phyloP scores from a whole-genome alignment of 768 basidiomycete genomes.

The Leccinum ochraceum region DNA sequence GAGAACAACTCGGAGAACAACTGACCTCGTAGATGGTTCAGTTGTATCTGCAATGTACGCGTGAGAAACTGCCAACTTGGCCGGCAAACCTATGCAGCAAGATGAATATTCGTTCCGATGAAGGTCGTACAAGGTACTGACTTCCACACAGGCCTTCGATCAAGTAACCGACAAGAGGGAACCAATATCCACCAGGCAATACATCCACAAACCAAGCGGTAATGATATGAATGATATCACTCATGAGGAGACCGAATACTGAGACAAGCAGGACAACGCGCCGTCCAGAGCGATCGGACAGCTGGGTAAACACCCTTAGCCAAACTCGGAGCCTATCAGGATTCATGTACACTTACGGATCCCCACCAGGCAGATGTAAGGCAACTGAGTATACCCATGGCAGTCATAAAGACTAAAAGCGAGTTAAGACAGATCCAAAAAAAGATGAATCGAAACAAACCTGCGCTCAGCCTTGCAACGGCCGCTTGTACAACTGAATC shows the following conservation, averaged over 20 bases:
- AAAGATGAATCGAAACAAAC: slow-evolving; percentile 37
- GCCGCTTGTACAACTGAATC: slow-evolving; percentile 77
- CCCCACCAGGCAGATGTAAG: slow-evolving; percentile 89
- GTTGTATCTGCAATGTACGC: slow-evolving; percentile 74
- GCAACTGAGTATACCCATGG: slow-evolving; percentile 72
- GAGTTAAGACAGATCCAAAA: slow-evolving; percentile 3
- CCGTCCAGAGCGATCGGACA: slow-evolving; percentile 79
- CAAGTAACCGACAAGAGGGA: slow-evolving; percentile 63
- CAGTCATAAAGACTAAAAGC: slow-evolving; percentile 56
- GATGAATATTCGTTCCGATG: slow-evolving; percentile 6
- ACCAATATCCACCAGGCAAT: slow-evolving; percentile 83
- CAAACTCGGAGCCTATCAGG: neutral
- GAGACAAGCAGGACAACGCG: slow-evolving; percentile 62
- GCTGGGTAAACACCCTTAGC: slow-evolving; percentile 36
- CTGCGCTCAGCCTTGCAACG: slow-evolving; percentile 63
- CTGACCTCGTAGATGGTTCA: slow-evolving; percentile 53
- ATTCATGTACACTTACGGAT: slow-evolving; percentile 49
- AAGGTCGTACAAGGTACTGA: slow-evolving; percentile 30
- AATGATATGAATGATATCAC: slow-evolving; percentile 66
- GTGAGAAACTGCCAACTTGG: slow-evolving; percentile 52
- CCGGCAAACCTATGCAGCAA: slow-evolving; percentile 46
- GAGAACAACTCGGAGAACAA: neutral
- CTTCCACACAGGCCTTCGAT: slow-evolving; percentile 76
- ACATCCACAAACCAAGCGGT: slow-evolving; percentile 57
- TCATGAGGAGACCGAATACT: slow-evolving; percentile 57